phyloP scores from a whole-genome alignment of 2,329 filamentous ascomycete genomes.

The Colletotrichum falcatum region DNA sequence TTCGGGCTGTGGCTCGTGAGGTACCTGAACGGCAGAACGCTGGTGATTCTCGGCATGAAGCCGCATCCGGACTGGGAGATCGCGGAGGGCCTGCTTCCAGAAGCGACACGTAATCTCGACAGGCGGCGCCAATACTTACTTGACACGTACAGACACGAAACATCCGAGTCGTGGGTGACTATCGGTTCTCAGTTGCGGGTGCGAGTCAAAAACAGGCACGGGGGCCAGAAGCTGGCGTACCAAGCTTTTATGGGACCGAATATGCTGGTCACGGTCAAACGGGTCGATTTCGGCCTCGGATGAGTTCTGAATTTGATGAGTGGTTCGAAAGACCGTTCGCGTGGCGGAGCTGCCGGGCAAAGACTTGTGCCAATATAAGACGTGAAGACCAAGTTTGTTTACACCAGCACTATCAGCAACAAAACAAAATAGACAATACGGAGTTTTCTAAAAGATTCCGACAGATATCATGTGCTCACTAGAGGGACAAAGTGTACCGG shows the following conservation, averaged over 20 bases:
- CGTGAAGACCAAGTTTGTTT: neutral
- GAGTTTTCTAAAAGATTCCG: neutral
- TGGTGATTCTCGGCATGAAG: neutral
- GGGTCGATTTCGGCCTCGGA: neutral
- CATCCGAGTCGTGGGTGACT: neutral
- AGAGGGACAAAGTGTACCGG: neutral
- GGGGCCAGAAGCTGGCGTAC: neutral
- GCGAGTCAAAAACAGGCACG: neutral
- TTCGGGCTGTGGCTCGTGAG: neutral
- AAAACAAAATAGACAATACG: neutral
- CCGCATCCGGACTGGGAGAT: neutral
- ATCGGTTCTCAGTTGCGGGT: neutral
- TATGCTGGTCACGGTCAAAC: neutral
- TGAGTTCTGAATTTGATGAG: neutral
- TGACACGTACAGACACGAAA: neutral
- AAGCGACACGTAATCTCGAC: neutral
- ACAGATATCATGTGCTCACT: neutral
- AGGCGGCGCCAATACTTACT: neutral
- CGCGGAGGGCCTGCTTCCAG: neutral
- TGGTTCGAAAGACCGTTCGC: neutral
- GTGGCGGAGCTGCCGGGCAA: too few relatives aligned
- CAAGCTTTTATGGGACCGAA: neutral
- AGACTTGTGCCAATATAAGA: neutral
- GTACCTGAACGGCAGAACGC: neutral
- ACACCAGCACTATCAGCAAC: neutral